Percentiles rank a stretch among this genome's conserved stretches.
These are phyloP conservation scores for Bruguiera gymnorhiza DNA, from an alignment of 345 rosid genomes.

Conservation along the genomic window DNA sequence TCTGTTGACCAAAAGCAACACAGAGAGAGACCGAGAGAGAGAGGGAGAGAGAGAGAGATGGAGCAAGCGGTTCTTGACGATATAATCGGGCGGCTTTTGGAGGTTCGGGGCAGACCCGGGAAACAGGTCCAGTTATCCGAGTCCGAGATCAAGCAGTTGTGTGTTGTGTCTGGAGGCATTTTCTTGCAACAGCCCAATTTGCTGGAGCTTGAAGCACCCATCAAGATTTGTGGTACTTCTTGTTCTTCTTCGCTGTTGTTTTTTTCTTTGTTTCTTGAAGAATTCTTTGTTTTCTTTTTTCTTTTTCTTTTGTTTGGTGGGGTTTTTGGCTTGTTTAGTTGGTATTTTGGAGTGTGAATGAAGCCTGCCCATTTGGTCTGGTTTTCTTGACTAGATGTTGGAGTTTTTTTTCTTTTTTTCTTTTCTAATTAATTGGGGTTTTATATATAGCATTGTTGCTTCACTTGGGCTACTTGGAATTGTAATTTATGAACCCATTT, in stretches of 20 bases:
- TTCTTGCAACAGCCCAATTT: slow-evolving; percentile 68
- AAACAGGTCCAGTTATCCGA: slow-evolving; percentile 74
- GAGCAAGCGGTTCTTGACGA: slow-evolving; percentile 58
- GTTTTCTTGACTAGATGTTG: too few species aligned
- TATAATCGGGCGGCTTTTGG: slow-evolving; percentile 58
- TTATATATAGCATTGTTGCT: too few species aligned
- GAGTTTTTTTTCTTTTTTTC: too few species aligned
- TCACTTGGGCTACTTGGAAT: too few species aligned
- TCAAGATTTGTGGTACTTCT: slow-evolving; percentile 69
- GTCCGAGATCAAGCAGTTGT: slow-evolving; percentile 68
- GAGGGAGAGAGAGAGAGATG: slow-evolving; percentile 21
- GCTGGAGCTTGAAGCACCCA: slow-evolving; percentile 74
- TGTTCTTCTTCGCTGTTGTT: not conserved
- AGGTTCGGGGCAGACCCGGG: slow-evolving; percentile 60
- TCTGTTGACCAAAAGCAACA: not conserved
- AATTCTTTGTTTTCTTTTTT: not conserved
- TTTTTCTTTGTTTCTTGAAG: not conserved
- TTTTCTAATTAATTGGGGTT: too few species aligned
- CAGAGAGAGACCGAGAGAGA: not conserved
- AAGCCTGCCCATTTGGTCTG: too few species aligned
- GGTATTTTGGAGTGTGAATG: too few species aligned
- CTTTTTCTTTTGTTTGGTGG: not conserved
- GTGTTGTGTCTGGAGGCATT: slow-evolving; percentile 48
- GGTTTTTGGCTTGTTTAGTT: not conserved
- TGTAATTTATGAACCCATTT: too few species aligned